phyloP scores from a whole-genome alignment of 352 stramenopile species.

The Pythium aristosporum region DNA sequence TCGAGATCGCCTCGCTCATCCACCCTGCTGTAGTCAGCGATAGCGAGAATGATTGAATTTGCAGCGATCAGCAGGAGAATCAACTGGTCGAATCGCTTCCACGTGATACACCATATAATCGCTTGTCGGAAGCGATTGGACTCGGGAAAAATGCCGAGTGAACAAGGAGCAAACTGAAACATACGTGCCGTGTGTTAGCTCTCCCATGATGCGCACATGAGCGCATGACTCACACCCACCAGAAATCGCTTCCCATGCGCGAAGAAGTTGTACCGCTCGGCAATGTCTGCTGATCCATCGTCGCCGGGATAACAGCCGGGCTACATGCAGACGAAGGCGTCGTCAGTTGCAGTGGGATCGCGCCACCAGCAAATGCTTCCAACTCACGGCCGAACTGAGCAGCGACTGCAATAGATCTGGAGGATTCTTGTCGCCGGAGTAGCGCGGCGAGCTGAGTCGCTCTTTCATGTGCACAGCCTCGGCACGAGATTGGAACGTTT shows the following conservation, averaged over 20 bases:
- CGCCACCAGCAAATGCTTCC: background rate
- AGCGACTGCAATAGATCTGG: slow-evolving; percentile 31
- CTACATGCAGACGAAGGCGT: slow-evolving; percentile 19
- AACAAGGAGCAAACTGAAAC: slow-evolving; percentile 56
- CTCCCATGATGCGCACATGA: background rate
- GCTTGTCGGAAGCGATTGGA: slow-evolving; percentile 49
- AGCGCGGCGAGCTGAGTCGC: slow-evolving; percentile 6
- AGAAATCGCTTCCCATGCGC: slow-evolving; percentile 56
- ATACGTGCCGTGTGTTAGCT: background rate
- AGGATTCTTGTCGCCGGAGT: background rate
- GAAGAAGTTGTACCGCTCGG: slow-evolving; percentile 66
- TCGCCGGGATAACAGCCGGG: slow-evolving; percentile 52
- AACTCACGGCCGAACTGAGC: slow-evolving; percentile 34
- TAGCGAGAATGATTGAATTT: slow-evolving; percentile 80
- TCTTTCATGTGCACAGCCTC: slow-evolving; percentile 16
- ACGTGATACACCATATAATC: slow-evolving; percentile 70
- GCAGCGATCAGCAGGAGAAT: slow-evolving; percentile 83
- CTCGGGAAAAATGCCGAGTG: slow-evolving; percentile 49
- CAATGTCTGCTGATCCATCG: slow-evolving; percentile 49
- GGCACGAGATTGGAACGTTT: slow-evolving; percentile 25
- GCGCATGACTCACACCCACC: slow-evolving; percentile 21
- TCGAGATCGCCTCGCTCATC: slow-evolving; percentile 41
- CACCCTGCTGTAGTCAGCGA: slow-evolving; percentile 75
- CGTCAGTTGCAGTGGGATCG: background rate
- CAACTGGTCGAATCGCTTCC: slow-evolving; percentile 77